Conservation (phyloP, 345 rosid genomes). For the Excoecaria cochinchinensis region DNA sequence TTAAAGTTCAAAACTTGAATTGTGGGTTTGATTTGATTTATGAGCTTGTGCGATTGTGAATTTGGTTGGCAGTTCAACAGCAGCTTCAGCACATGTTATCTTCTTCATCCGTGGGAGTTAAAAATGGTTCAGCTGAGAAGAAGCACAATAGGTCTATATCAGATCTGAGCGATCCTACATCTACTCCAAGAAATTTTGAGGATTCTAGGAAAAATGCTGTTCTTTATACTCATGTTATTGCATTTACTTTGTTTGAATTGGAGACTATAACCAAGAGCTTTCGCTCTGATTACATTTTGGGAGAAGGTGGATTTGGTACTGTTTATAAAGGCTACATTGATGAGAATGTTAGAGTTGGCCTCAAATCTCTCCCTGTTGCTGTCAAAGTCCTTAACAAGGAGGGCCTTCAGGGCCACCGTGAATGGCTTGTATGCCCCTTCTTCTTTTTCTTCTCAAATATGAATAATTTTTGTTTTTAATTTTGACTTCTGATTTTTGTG, state of each 20-base stretch:
- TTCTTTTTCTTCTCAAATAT: background rate
- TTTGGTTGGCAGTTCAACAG: slow-evolving; percentile 57
- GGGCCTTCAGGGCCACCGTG: slow-evolving; percentile 97
- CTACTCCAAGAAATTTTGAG: slow-evolving; percentile 63
- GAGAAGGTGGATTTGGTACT: slow-evolving; percentile 96
- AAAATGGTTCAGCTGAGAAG: slow-evolving; percentile 40
- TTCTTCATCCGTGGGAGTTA: slow-evolving; percentile 29
- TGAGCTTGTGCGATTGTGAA: background rate
- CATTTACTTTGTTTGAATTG: slow-evolving; percentile 81
- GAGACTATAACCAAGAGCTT: slow-evolving; percentile 98
- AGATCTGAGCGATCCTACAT: slow-evolving; percentile 82
- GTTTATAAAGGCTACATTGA: slow-evolving; percentile 97
- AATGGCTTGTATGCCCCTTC: slow-evolving; percentile 73
- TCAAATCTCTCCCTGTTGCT: slow-evolving; percentile 92
- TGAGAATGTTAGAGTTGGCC: slow-evolving; percentile 90
- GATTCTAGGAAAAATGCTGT: slow-evolving; percentile 61
- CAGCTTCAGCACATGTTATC: slow-evolving; percentile 48
- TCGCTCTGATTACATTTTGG: slow-evolving; percentile 91
- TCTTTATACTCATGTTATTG: slow-evolving; percentile 74
- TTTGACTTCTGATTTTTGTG: background rate
- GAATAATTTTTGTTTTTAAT: background rate
- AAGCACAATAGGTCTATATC: slow-evolving; percentile 72
- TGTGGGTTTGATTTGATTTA: slow-evolving; percentile 7
- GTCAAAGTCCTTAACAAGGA: slow-evolving; percentile 96
- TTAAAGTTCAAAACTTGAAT: background rate